phyloP scores from a whole-genome alignment of 2,329 filamentous ascomycete species.

The Tolypocladium amazonense region DNA sequence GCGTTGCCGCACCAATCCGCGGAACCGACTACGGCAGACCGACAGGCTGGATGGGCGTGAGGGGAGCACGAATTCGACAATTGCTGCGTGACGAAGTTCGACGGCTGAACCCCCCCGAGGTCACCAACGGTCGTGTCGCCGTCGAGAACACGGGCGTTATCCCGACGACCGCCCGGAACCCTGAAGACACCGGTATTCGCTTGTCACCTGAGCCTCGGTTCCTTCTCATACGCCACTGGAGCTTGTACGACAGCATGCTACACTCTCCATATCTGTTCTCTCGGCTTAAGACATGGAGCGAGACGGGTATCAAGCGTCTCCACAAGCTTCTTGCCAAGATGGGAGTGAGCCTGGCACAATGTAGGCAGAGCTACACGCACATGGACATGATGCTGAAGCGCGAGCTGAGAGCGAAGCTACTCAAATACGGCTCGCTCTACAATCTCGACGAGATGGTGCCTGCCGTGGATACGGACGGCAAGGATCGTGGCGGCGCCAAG shows the following conservation, averaged over 20 bases:
- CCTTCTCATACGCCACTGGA: slow-evolving; percentile 90
- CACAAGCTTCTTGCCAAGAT: slow-evolving; percentile 96
- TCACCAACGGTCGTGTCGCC: slow-evolving; percentile 48
- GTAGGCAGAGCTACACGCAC: slow-evolving; percentile 90
- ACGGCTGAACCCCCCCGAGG: slow-evolving; percentile 73
- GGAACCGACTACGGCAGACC: slow-evolving; percentile 43
- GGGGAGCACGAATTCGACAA: slow-evolving; percentile 75
- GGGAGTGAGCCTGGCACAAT: slow-evolving; percentile 89
- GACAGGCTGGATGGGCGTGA: slow-evolving; percentile 70
- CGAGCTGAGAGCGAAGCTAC: slow-evolving; percentile 69
- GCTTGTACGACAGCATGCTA: slow-evolving; percentile 94
- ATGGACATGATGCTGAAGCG: slow-evolving; percentile 98
- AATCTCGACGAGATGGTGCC: slow-evolving; percentile 91
- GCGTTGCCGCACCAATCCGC: slow-evolving; percentile 53
- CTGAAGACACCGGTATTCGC: slow-evolving; percentile 85
- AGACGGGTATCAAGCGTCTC: slow-evolving; percentile 74
- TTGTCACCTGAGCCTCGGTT: slow-evolving; percentile 91
- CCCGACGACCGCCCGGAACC: slow-evolving; percentile 75
- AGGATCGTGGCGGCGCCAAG: slow-evolving; percentile 60
- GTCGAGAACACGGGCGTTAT: slow-evolving; percentile 71
- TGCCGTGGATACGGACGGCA: slow-evolving; percentile 58
- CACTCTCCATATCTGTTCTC: slow-evolving; percentile 93
- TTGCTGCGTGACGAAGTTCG: slow-evolving; percentile 88
- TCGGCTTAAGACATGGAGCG: slow-evolving; percentile 87
- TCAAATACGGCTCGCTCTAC: slow-evolving; percentile 88